Evolutionary conservation across 2,329 filamentous ascomycete genomes (phyloP), one percentile per base, ranked within the genome.

Genomic region (Colletotrichum theobromicola): DNA sequence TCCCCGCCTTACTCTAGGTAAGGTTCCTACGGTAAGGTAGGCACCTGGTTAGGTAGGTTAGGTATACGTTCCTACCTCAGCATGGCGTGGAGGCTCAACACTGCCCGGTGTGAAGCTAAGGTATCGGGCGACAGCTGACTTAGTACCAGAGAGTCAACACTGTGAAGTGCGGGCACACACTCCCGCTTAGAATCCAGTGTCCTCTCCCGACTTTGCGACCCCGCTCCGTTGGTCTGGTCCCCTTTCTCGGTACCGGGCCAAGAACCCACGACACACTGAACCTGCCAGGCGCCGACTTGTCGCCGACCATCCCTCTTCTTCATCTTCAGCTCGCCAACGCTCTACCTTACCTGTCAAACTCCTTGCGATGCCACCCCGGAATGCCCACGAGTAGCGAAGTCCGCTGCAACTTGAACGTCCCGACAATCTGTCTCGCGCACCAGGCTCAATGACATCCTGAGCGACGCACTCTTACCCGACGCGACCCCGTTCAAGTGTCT

Each of bases 401-500:
- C 53, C 26, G 26, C 24, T 30, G 53, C 24, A 18, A 57, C 53
- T 26, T 21, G 24, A 57, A 57, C 53, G 24, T 57, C 24, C 53
- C 53, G 18, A 24, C 24, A 28, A 57, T 57, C 53, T 57, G 26
- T 57, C 16, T 26, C 7, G 53, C 13, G 34, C 50, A 57, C 16
- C 32, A 32, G 8, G 18, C 21, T 12, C 21, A 64, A 55, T 18
- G 32, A 21, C 30, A 21, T 37, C 21, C 60, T 50, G 60, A 55
- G 24, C 26, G 26, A 28, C 15, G 32, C 18, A 55, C 28, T 16
- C 55, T 32, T 46, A 35, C 42, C 26, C 42, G 32, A 46, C 67
- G 53, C 68, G 37, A 32, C 32, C 26, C 32, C 37, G 61, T 74
- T 71, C 60, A 67, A 66, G 66, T 74, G 61, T 68, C 60, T 74